Base-by-base conservation (phyloP, 2,329 filamentous ascomycete species). In the Fusarium stilboides region DNA sequence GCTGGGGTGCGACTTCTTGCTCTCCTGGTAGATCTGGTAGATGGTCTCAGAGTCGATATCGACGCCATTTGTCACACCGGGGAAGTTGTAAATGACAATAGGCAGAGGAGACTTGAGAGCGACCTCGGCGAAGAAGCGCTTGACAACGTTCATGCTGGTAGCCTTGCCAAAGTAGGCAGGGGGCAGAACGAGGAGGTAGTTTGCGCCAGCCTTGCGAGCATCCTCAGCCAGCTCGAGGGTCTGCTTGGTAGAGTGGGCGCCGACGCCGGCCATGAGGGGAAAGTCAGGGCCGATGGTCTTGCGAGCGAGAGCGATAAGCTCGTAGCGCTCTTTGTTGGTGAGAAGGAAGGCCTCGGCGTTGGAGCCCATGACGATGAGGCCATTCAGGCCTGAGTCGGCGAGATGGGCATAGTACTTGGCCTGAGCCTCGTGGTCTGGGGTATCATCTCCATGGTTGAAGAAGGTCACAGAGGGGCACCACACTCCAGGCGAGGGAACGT, bases 271-370 rank as follows among this genome's bases (percentile, higher is more conserved):
- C 85, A 96, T 94, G 69, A 97, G 85, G 31, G 94, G 94, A 79
- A 95, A 97, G 79, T 95, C 91, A 1, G 93, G 92, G 0, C 94
- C 94, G 47, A 97, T 91, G 51, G 88, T 88, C 75, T 93, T 91
- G 59, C 94, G 89, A 78, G 89, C 90, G 13, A 86, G 80, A 28
- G 80, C 76, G 24, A 92, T 82, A n/a, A 91, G 83, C 40, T 82
- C 80, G 47, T 80, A 80, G 58, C 88, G 83, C 77, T 90, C 88
- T 68, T 88, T 84, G n/a, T 86, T 86, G 14, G 87, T 88, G 42
- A 88, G 76, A 40, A 88, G 83, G 74, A 87, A 87, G 14, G 86
- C 82, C 72, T 88, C 86, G 5, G 86, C 84, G 74, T 87, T 87
- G 37, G 85, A 87, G 44, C 86, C 86, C 44, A 87, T 80, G 52